Evolutionary conservation across 306 rosid species (phyloP).

Genomic region (Rosa rugosa): DNA sequence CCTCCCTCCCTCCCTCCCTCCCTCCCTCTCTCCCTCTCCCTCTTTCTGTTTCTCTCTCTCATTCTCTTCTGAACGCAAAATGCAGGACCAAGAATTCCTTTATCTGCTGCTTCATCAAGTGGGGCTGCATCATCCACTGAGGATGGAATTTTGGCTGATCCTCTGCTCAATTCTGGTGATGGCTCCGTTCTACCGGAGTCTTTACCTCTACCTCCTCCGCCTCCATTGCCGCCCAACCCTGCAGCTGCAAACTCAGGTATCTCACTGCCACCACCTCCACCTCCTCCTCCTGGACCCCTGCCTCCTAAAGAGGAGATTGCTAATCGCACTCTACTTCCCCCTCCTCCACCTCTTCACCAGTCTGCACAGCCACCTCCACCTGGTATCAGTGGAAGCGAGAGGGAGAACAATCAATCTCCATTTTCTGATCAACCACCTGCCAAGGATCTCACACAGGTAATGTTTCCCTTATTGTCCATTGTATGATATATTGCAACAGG

Average conservation of each 20-base stretch:
- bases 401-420: conserved; percentile 55
- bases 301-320: conserved; percentile 72
- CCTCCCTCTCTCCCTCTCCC: conserved; percentile 17
- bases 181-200: conserved; percentile 66
- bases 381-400: conserved; percentile 57
- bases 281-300: conserved; percentile 98
- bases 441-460: conserved; percentile 67
- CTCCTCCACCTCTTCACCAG: conserved; percentile 75
- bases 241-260: conserved; percentile 46
- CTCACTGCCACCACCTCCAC: conserved; percentile 94
- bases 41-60: conserved; percentile 7
- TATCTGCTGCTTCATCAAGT: conserved; percentile 80
- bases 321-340: conserved; percentile 58
- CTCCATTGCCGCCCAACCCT: conserved; percentile 92
- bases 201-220: conserved; percentile 94
- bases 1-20: neutral
- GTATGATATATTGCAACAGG: conserved; percentile 19
- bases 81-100: conserved; percentile 94
- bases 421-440: conserved; percentile 52
- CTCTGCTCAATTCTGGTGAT: conserved; percentile 36
- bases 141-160: conserved; percentile 53
- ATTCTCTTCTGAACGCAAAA: conserved; percentile 32
- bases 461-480: conserved; percentile 13
- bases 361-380: conserved; percentile 67
- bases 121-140: conserved; percentile 76